Evolutionary conservation across 768 basidiomycete genomes (phyloP).

Genomic region (Boletus vinaceobasis): DNA sequence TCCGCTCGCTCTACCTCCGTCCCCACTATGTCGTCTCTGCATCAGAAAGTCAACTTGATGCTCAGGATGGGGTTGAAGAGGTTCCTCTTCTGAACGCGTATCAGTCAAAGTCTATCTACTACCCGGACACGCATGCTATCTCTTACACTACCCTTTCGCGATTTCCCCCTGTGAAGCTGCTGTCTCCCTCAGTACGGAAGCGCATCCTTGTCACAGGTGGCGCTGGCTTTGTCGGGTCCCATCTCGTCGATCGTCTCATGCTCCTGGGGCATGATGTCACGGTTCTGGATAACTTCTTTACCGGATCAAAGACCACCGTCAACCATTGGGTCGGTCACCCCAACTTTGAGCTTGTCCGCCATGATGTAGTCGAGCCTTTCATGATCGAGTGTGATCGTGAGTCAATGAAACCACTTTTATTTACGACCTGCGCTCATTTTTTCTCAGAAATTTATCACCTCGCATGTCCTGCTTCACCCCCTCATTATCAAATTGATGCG

Average conservation of each 20-base stretch:
- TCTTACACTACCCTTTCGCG: conserved; percentile 90
- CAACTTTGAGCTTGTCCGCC: conserved; percentile 97
- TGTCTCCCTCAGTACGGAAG: conserved; percentile 74
- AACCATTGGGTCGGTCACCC: conserved; percentile 97
- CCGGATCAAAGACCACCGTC: conserved; percentile 95
- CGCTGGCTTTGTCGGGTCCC: conserved; percentile 98
- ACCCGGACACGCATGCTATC: conserved; percentile 75
- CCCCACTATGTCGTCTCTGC: conserved; percentile 65
- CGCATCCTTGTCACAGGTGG: conserved; percentile 95
- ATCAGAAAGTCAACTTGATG: conserved; percentile 33
- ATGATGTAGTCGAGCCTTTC: conserved; percentile 96
- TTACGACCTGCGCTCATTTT: neutral
- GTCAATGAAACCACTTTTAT: conserved; percentile 20
- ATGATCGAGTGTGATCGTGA: conserved; percentile 98
- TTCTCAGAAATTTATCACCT: conserved; percentile 91
- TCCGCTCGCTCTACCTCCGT: conserved; percentile 86
- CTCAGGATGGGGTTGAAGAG: conserved; percentile 39
- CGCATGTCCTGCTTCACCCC: conserved; percentile 95
- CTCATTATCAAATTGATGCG: conserved; percentile 96
- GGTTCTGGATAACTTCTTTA: conserved; percentile 98
- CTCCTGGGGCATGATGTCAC: conserved; percentile 96
- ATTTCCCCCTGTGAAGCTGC: conserved; percentile 89
- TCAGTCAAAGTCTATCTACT: conserved; percentile 84
- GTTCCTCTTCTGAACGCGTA: conserved; percentile 43
- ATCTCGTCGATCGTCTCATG: conserved; percentile 97